These are phyloP conservation scores for Hansenula sp. DNA, from an alignment of 1,139 yeast species.

Conservation along the genomic window DNA sequence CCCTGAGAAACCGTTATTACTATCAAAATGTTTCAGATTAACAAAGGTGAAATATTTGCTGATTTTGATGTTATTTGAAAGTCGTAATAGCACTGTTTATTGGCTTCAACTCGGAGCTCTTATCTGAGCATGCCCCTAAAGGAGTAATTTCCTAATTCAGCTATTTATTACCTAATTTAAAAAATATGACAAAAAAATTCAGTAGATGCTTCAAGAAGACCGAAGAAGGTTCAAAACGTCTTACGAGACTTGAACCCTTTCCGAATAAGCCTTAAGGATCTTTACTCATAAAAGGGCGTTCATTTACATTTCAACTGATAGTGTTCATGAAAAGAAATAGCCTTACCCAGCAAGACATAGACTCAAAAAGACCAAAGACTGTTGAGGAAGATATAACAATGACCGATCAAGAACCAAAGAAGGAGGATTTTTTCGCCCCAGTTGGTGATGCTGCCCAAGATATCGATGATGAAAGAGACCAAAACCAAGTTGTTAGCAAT, in stretches of 20 bases:
- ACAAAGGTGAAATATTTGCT: too few species aligned
- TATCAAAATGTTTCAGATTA: too few species aligned
- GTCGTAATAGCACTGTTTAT: too few species aligned
- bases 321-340: slow-evolving; percentile 5
- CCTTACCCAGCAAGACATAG: not conserved
- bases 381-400: slow-evolving; percentile 2
- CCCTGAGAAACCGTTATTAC: not conserved
- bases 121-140: not conserved
- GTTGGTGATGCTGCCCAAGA: slow-evolving; percentile 58
- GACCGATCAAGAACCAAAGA: slow-evolving; percentile 13
- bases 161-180: not conserved
- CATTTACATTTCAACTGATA: not conserved
- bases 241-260: too few species aligned
- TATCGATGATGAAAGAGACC: slow-evolving; percentile 20
- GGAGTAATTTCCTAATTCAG: not conserved
- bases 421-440: slow-evolving; percentile 45
- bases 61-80: too few species aligned
- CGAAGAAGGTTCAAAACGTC: too few species aligned
- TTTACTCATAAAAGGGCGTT: not conserved
- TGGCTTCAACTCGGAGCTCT: slow-evolving; percentile 1
- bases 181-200: slow-evolving; percentile 1
- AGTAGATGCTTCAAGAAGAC: too few species aligned
- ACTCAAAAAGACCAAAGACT: slow-evolving; percentile 5
- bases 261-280: not conserved
- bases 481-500: slow-evolving; percentile 16